A percentile compares a stretch with the other conserved stretches of the same genome.
phyloP scores from a whole-genome alignment of 2,329 filamentous ascomycete genomes.

The Stachybotrys echinatus region DNA sequence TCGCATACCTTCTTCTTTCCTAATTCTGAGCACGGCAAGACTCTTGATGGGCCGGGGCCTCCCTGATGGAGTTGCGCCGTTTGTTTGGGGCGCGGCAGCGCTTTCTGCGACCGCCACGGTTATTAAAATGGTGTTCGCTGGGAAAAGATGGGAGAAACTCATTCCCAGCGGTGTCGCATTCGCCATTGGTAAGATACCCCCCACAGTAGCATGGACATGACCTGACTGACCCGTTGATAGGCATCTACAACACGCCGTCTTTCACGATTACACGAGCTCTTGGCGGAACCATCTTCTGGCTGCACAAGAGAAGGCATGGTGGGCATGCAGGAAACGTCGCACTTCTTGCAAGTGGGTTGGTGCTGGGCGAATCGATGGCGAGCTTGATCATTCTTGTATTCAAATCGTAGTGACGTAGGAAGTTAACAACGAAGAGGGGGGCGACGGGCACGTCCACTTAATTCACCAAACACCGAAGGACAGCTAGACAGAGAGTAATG shows the following conservation, averaged over 20 bases:
- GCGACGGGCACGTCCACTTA: too few species aligned
- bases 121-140: neutral
- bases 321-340: neutral
- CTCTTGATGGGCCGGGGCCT: neutral
- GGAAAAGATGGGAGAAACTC: neutral
- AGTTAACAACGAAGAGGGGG: too few species aligned
- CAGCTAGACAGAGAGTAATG: too few species aligned
- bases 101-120: neutral
- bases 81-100: neutral
- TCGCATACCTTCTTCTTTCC: neutral
- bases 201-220: neutral
- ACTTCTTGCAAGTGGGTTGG: neutral
- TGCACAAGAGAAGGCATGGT: too few species aligned
- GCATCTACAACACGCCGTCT: slow-evolving; percentile 2
- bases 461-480: too few species aligned
- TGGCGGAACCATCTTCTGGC: neutral
- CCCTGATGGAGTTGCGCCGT: neutral
- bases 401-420: too few species aligned
- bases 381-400: neutral
- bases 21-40: neutral
- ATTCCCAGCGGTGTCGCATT: slow-evolving; percentile 2
- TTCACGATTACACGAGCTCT: slow-evolving; percentile 2
- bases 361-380: neutral
- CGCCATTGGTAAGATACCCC: slow-evolving; percentile 1
- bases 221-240: neutral